Base-by-base conservation (phyloP, 257 asterid species). In the Nicotiana obtusifolia region DNA sequence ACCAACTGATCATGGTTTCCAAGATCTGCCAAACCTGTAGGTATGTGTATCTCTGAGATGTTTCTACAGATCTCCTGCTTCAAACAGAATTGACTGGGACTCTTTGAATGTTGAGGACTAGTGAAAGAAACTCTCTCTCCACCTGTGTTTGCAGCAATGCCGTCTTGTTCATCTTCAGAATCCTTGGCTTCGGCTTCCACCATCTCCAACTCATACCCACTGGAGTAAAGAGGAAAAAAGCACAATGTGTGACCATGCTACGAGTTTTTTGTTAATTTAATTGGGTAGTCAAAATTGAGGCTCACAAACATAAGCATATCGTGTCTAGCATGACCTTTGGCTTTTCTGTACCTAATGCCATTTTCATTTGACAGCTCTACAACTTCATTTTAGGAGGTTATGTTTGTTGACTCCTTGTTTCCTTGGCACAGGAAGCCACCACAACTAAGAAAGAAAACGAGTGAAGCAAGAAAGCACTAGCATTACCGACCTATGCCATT, bases 101-200 rank as follows among this genome's bases (percentile, higher is more conserved):
- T 84, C 81, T 31, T 87, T 78, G 83, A 80, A 41, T 80, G 85
- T 73, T 44, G 89, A 73, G 92, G 92, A 87, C 87, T 85, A 53
- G 62, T 57, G 26, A 86, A 82, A 52, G 26, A 69, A 54, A 82
- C 86, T 80, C 87, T 88, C 60, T 87, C 89, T 41, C 79, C 49
- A 26, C 84, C 81, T 53, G 81, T 62, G 73, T 76, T 44, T 57
- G 84, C 64, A 82, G 89, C 85, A 69, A 85, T 22, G 26, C 83
- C 90, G 81, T 93, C 93, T 24, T 90, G 86, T 84, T 91, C 99
- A 33, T 94, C 98, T 86, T 96, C 98, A 8, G 99, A 96, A 90
- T 94, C 99, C 87, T 94, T 93, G 22, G 94, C 99, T 89, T 91
- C 93, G 83, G 90, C 90, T 85, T 89, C 96, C 93, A 90, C 79